phyloP scores from a whole-genome alignment of 148 eudicot genomes.

The Amaranthus cruentus region DNA sequence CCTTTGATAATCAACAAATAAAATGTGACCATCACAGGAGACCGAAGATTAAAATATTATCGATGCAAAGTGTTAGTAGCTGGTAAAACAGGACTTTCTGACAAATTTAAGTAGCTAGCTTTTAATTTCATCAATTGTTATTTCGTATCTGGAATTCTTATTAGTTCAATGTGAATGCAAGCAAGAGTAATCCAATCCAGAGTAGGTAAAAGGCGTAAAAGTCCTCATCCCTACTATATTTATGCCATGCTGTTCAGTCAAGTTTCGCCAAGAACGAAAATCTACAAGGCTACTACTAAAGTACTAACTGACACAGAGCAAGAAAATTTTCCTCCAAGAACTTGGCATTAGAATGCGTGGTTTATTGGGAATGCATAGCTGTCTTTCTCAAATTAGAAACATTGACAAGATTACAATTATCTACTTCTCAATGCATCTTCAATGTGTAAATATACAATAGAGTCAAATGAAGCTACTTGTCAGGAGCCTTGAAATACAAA shows the following conservation, averaged over 20 bases:
- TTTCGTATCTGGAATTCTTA: neutral
- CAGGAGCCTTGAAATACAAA: too few species aligned
- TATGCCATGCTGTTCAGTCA: neutral
- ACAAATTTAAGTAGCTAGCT: neutral
- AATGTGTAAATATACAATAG: too few species aligned
- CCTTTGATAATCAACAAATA: neutral
- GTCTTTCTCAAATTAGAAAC: too few species aligned
- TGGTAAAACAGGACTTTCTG: slow-evolving; percentile 1
- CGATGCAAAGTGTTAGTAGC: neutral
- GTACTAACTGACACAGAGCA: neutral
- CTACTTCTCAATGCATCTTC: too few species aligned
- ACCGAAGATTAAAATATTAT: neutral
- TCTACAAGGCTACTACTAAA: neutral
- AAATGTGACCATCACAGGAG: neutral
- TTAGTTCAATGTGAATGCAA: neutral
- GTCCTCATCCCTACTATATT: neutral
- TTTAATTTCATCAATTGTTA: neutral
- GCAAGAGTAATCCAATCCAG: neutral
- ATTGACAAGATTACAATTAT: too few species aligned
- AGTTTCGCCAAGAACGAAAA: neutral
- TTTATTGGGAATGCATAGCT: too few species aligned
- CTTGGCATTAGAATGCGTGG: too few species aligned
- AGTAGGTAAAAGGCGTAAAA: neutral
- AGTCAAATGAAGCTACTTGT: too few species aligned
- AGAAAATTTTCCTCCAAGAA: neutral